Conservation (phyloP, 2,329 filamentous ascomycete genomes). For the Proliferodiscus dingleyae region DNA sequence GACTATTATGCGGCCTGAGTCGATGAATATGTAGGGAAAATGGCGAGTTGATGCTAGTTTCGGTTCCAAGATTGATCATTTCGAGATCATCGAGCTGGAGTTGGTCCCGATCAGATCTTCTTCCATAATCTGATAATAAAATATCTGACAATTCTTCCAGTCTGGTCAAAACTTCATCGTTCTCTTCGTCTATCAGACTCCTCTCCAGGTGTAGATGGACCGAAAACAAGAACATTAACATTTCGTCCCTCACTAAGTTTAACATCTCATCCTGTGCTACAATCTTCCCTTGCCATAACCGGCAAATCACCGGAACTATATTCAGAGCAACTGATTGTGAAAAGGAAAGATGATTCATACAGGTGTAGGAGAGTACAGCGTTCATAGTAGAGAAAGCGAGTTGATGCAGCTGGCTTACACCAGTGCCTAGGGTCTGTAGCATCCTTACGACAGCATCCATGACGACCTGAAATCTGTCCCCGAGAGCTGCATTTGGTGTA, state of each 20-base stretch:
- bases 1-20: constrained; percentile 47
- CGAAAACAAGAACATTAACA: constrained; percentile 68
- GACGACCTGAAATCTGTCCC: constrained; percentile 51
- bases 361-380: constrained; percentile 57
- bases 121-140: constrained; percentile 75
- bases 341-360: constrained; percentile 63
- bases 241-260: constrained; percentile 66
- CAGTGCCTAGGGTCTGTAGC: constrained; percentile 53
- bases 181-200: constrained; percentile 40
- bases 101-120: constrained; percentile 62
- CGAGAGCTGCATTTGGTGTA: constrained; percentile 63
- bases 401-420: constrained; percentile 61
- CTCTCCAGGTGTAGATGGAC: constrained; percentile 59
- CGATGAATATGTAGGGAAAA: constrained; percentile 48
- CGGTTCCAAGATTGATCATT: constrained; percentile 34
- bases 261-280: constrained; percentile 50
- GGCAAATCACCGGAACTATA: constrained; percentile 65
- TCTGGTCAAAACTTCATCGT: constrained; percentile 32
- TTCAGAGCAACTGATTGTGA: constrained; percentile 53
- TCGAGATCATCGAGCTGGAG: constrained; percentile 74
- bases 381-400: constrained; percentile 74
- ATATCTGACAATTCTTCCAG: constrained; percentile 64
- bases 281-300: constrained; percentile 73
- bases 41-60: constrained; percentile 23
- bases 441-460: constrained; percentile 54